Percentiles rank a stretch among this genome's conserved stretches.
Conservation (phyloP, 176 grass and related monocot genomes). For the Oryza coarctata region DNA sequence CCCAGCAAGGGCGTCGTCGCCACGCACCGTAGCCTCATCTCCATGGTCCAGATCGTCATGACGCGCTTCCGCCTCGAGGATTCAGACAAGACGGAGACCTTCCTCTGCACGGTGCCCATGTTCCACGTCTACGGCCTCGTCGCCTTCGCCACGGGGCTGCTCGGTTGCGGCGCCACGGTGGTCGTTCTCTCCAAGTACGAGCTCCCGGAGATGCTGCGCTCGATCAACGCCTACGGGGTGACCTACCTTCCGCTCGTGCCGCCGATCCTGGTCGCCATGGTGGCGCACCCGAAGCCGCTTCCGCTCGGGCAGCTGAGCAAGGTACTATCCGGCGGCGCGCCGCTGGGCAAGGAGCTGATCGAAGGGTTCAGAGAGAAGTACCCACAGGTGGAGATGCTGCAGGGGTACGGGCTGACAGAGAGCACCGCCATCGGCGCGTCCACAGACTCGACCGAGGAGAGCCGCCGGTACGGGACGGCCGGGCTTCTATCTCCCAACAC, state of each 20-base stretch:
- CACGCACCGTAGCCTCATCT: slow-evolving; percentile 85
- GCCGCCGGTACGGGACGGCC: slow-evolving; percentile 77
- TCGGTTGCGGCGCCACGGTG: slow-evolving; percentile 84
- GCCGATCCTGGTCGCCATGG: slow-evolving; percentile 86
- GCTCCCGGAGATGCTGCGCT: slow-evolving; percentile 73
- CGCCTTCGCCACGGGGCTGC: slow-evolving; percentile 85
- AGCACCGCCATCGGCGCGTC: slow-evolving; percentile 94
- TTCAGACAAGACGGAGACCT: slow-evolving; percentile 42
- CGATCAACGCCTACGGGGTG: slow-evolving; percentile 61
- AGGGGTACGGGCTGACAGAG: slow-evolving; percentile 91
- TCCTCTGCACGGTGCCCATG: slow-evolving; percentile 97
- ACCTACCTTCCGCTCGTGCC: slow-evolving; percentile 94
- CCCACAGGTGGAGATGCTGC: slow-evolving; percentile 79
- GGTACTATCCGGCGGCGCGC: slow-evolving; percentile 78
- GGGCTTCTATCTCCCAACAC: slow-evolving; percentile 87
- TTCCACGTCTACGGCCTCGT: slow-evolving; percentile 96
- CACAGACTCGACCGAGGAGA: slow-evolving; percentile 90
- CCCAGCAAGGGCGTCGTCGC: slow-evolving; percentile 92
- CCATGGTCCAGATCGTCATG: slow-evolving; percentile 93
- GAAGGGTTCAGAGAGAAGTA: slow-evolving; percentile 92
- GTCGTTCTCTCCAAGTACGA: slow-evolving; percentile 93
- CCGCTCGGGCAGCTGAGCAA: slow-evolving; percentile 58
- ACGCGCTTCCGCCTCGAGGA: slow-evolving; percentile 80
- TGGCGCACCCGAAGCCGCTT: slow-evolving; percentile 50
- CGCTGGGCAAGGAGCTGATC: slow-evolving; percentile 78